Percentiles rank a stretch among this genome's conserved stretches.
phyloP scores from a whole-genome alignment of 1,284 basidiomycete genomes.

The Abortiporus biennis region DNA sequence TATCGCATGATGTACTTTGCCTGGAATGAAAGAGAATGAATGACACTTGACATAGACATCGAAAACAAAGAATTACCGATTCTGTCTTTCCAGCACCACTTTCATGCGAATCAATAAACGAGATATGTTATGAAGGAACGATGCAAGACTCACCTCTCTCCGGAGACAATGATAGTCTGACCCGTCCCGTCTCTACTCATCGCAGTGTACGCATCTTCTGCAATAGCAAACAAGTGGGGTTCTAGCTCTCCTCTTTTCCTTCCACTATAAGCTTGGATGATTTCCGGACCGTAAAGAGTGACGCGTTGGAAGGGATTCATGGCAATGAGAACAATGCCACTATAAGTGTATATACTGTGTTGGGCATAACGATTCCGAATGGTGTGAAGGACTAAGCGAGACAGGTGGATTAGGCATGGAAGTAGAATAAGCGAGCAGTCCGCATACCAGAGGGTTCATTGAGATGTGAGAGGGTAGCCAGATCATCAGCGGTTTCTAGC shows the following conservation, averaged over 20 bases:
- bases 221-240: slow-evolving; percentile 98
- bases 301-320: slow-evolving; percentile 98
- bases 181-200: slow-evolving; percentile 95
- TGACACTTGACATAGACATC: background rate
- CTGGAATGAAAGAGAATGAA: slow-evolving; percentile 29
- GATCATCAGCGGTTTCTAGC: slow-evolving; percentile 94
- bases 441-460: slow-evolving; percentile 93
- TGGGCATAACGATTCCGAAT: slow-evolving; percentile 96
- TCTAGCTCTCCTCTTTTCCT: slow-evolving; percentile 92
- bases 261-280: slow-evolving; percentile 96
- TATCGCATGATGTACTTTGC: slow-evolving; percentile 99
- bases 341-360: slow-evolving; percentile 98
- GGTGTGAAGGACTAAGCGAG: slow-evolving; percentile 80
- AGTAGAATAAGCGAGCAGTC: slow-evolving; percentile 5
- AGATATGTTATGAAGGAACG: too few relatives aligned
- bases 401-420: background rate
- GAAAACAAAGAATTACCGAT: slow-evolving; percentile 47
- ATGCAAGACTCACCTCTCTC: slow-evolving; percentile 73
- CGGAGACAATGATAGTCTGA: slow-evolving; percentile 98
- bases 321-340: slow-evolving; percentile 96
- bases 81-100: slow-evolving; percentile 99
- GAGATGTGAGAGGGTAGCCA: slow-evolving; percentile 95
- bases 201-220: slow-evolving; percentile 97
- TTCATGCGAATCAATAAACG: too few relatives aligned
- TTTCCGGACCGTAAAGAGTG: slow-evolving; percentile 90